phyloP scores from a whole-genome alignment of 169 alveolate genomes.

The Plasmodium gaboni region DNA sequence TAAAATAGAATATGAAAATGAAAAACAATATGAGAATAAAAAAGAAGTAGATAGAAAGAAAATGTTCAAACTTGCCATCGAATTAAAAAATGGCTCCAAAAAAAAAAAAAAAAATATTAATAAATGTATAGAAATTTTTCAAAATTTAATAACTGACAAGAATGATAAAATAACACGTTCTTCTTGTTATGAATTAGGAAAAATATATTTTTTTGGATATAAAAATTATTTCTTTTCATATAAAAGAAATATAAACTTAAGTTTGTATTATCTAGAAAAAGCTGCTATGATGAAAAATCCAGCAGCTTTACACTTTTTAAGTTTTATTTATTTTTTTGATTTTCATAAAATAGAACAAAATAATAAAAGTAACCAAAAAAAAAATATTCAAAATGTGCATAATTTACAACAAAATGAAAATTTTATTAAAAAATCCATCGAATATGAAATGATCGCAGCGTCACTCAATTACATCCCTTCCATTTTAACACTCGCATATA shows the following conservation, averaged over 20 bases:
- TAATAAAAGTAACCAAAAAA: not conserved
- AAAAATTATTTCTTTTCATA: slow-evolving; percentile 47
- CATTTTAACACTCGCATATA: slow-evolving; percentile 44
- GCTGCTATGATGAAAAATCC: slow-evolving; percentile 59
- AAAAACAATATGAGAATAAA: not conserved
- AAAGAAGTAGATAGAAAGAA: slow-evolving; percentile 12
- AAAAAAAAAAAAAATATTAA: slow-evolving; percentile 32
- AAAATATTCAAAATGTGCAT: not conserved
- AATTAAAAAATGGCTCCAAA: slow-evolving; percentile 57
- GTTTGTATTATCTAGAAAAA: slow-evolving; percentile 36
- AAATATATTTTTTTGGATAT: slow-evolving; percentile 51
- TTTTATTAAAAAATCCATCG: slow-evolving; percentile 19
- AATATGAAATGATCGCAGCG: slow-evolving; percentile 37
- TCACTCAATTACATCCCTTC: slow-evolving; percentile 47
- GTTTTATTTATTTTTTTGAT: slow-evolving; percentile 64
- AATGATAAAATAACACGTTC: slow-evolving; percentile 46
- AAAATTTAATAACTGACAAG: slow-evolving; percentile 10
- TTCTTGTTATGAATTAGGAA: slow-evolving; percentile 65
- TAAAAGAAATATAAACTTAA: slow-evolving; percentile 49
- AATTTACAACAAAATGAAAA: not conserved
- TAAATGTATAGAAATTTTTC: slow-evolving; percentile 48
- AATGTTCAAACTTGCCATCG: slow-evolving; percentile 44
- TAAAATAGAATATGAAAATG: not conserved
- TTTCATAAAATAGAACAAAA: slow-evolving; percentile 5
- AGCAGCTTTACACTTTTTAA: slow-evolving; percentile 64